A percentile compares a stretch with the other conserved stretches of the same genome.
Conservation (phyloP, 139 green algal genomes). For the Astrephomene gubernaculifera region DNA sequence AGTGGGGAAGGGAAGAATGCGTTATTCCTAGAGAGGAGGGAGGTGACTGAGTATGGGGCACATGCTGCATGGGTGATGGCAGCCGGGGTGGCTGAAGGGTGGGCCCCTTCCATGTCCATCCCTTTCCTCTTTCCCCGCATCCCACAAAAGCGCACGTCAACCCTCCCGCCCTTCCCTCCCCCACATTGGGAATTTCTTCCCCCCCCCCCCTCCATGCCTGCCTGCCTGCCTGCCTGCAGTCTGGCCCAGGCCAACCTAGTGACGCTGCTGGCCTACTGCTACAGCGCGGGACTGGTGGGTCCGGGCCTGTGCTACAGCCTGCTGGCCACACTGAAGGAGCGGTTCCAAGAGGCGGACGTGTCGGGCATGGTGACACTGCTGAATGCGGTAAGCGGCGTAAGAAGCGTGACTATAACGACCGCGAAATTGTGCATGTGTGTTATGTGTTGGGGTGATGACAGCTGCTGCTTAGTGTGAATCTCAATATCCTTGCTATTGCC, state of each 20-base stretch:
- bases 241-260: slow-evolving; percentile 73
- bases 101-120: neutral
- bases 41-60: too few relatives aligned
- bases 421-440: too few relatives aligned
- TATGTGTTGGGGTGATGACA: too few relatives aligned
- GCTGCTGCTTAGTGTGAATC: too few relatives aligned
- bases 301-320: slow-evolving; percentile 66
- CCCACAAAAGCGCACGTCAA: neutral
- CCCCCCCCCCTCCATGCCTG: too few relatives aligned
- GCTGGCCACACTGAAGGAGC: slow-evolving; percentile 19
- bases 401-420: too few relatives aligned
- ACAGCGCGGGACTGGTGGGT: slow-evolving; percentile 63
- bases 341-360: slow-evolving; percentile 79
- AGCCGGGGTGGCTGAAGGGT: neutral
- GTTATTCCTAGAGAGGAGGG: too few relatives aligned
- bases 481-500: too few relatives aligned
- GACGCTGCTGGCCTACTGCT: slow-evolving; percentile 70
- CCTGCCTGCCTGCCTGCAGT: too few relatives aligned
- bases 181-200: too few relatives aligned
- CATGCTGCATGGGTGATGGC: neutral
- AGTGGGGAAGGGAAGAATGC: too few relatives aligned
- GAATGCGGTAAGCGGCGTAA: slow-evolving; percentile 53
- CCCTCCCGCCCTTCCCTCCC: neutral
- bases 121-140: too few relatives aligned
- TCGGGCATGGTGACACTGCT: slow-evolving; percentile 71